Conservation (phyloP, 176 grass and related monocot species). For the Musa beccarii region DNA sequence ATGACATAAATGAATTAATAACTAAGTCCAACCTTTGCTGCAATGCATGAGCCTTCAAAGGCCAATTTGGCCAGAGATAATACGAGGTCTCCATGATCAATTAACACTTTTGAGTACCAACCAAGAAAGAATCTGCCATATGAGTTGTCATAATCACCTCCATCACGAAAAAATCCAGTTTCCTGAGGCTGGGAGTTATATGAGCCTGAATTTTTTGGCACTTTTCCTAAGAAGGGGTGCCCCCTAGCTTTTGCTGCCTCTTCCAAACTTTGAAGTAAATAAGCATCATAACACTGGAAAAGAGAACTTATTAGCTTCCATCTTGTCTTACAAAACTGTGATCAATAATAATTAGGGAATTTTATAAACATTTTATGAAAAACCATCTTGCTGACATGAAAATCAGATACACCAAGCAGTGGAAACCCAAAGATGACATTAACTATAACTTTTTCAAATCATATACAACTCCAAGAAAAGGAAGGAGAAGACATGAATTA, state of each 20-base stretch:
- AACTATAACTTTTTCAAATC: neutral
- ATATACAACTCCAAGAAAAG: neutral
- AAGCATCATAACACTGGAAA: slow-evolving; percentile 71
- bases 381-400: neutral
- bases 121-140: slow-evolving; percentile 83
- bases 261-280: slow-evolving; percentile 61
- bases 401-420: neutral
- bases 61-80: slow-evolving; percentile 76
- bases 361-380: neutral
- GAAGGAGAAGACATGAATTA: neutral
- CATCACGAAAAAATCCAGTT: slow-evolving; percentile 80
- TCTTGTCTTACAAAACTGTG: neutral
- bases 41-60: slow-evolving; percentile 57
- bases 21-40: slow-evolving; percentile 52
- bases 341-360: neutral
- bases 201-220: slow-evolving; percentile 51
- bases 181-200: slow-evolving; percentile 73
- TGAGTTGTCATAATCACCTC: slow-evolving; percentile 86
- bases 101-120: slow-evolving; percentile 63
- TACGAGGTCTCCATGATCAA: slow-evolving; percentile 78
- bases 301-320: slow-evolving; percentile 11
- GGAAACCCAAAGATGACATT: neutral
- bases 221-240: slow-evolving; percentile 58
- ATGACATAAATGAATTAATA: neutral
- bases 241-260: slow-evolving; percentile 61